Conservation (phyloP, 805 yeast genomes). For the Teunomyces tritomae region DNA sequence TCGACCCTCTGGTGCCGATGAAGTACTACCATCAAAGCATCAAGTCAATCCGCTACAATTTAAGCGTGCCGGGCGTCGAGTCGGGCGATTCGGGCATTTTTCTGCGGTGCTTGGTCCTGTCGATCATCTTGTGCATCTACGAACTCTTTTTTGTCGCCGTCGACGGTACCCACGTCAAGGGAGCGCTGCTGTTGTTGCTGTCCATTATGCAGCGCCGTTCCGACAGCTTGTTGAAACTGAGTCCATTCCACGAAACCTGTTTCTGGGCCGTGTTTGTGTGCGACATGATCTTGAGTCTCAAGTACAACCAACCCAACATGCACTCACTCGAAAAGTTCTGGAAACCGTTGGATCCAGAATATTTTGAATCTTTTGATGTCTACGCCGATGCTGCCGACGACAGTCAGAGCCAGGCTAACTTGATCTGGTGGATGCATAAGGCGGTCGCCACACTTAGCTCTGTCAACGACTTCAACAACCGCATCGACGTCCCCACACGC, state of each 20-base stretch:
- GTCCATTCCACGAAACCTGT: constrained; percentile 32
- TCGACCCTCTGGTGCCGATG: constrained; percentile 31
- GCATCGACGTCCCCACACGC: constrained; percentile 22
- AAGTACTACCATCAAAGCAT: constrained; percentile 38
- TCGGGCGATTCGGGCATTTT: constrained; percentile 25
- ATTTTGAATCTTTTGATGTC: constrained; percentile 16
- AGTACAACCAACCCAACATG: constrained; percentile 29
- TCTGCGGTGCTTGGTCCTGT: constrained; percentile 36
- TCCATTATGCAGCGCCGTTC: constrained; percentile 22
- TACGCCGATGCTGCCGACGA: constrained; percentile 1
- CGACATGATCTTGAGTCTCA: constrained; percentile 34
- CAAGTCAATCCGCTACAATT: constrained; percentile 28
- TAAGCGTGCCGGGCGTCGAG: constrained; percentile 24
- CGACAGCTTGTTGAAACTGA: constrained; percentile 21
- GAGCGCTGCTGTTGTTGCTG: constrained; percentile 33
- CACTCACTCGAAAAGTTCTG: constrained; percentile 31
- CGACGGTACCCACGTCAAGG: constrained; percentile 37
- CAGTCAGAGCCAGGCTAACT: constrained; percentile 13
- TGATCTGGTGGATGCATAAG: constrained; percentile 39
- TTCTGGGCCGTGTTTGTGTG: constrained; percentile 37
- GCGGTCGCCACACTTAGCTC: constrained; percentile 24
- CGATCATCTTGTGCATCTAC: constrained; percentile 35
- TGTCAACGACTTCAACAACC: constrained; percentile 29
- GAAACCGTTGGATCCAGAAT: constrained; percentile 31
- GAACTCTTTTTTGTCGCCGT: constrained; percentile 39